These are phyloP conservation scores for Candolleomyces aberdarensis DNA, from an alignment of 768 basidiomycete species.

Conservation along the genomic window DNA sequence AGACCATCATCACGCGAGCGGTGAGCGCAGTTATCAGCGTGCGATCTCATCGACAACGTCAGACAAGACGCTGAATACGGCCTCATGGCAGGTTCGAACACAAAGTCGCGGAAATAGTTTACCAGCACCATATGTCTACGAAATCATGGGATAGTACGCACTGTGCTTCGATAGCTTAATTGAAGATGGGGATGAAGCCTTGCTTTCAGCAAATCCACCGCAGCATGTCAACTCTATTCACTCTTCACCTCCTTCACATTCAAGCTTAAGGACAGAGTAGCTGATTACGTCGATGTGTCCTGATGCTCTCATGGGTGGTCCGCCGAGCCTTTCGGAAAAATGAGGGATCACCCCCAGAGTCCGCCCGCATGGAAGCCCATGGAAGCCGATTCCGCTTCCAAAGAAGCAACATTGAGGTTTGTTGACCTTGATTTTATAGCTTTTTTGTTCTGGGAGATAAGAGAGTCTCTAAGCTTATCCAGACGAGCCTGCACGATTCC, in stretches of 20 bases:
- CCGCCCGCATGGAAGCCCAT: neutral
- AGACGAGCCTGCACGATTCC: too few species aligned
- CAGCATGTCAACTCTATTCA: neutral
- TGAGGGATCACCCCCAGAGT: neutral
- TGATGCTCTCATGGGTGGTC: neutral
- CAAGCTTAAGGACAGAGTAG: neutral
- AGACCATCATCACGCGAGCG: too few species aligned
- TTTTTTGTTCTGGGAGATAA: neutral
- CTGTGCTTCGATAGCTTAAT: neutral
- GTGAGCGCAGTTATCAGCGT: too few species aligned
- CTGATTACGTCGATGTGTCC: neutral
- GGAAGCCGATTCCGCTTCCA: neutral
- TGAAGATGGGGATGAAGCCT: neutral
- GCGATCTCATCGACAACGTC: too few species aligned
- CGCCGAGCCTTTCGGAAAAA: neutral
- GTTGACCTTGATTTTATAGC: neutral
- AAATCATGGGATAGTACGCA: too few species aligned
- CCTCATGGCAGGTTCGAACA: too few species aligned
- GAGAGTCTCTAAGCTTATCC: too few species aligned
- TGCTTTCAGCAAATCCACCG: neutral
- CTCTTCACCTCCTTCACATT: constrained; percentile 1
- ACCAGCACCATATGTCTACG: too few species aligned
- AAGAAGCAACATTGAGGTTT: neutral
- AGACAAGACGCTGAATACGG: too few species aligned
- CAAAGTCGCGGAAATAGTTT: too few species aligned